Evolutionary conservation across 352 stramenopile species (phyloP).

Genomic region (Globisporangium paddicum): DNA sequence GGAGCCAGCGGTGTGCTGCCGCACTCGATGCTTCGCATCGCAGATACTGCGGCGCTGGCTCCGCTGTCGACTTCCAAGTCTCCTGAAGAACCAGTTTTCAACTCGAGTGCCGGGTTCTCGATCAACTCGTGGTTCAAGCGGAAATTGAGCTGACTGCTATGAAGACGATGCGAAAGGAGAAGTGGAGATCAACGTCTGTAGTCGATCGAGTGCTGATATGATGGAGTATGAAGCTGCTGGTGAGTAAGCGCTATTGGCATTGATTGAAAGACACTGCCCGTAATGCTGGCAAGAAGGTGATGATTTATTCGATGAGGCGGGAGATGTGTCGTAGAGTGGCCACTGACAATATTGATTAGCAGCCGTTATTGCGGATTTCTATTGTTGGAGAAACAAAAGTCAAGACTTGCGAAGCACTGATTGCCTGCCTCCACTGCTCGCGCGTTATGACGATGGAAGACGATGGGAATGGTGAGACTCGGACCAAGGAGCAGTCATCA

Average conservation of each 20-base stretch:
- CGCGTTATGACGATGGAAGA: neutral
- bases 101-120: constrained; percentile 37
- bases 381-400: neutral
- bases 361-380: neutral
- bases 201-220: neutral
- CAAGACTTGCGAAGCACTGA: neutral
- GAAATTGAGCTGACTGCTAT: constrained; percentile 2
- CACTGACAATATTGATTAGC: neutral
- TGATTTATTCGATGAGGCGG: neutral
- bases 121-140: constrained; percentile 36
- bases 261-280: neutral
- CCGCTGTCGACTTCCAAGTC: neutral
- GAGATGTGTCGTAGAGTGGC: neutral
- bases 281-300: neutral
- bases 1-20: neutral
- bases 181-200: neutral
- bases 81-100: constrained; percentile 14
- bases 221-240: neutral
- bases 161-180: neutral
- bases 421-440: too few relatives aligned
- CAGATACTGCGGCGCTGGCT: neutral
- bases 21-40: constrained; percentile 17
- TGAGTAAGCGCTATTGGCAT: neutral
- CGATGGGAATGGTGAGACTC: neutral
- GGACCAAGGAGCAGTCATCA: neutral